Evolutionary conservation across 1,139 yeast genomes (phyloP), one percentile per base, ranked within the genome.

Genomic region (Spathaspora jeffriesii): DNA sequence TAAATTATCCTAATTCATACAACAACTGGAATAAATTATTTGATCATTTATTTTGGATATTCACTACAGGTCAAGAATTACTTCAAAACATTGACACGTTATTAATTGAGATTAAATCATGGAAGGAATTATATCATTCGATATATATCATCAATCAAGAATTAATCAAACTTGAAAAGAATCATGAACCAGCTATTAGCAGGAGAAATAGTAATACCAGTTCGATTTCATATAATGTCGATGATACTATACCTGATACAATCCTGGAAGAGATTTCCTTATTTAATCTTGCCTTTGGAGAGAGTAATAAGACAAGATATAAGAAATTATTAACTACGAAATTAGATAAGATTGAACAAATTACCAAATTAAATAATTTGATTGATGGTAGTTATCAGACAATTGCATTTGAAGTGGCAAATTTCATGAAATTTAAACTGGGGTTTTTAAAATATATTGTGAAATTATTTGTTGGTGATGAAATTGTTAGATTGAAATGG

Each of bases 391-490:
- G 71, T 25, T 88, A 86, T 61, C 92, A 85, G 57, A 57, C 62
- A 3, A 57, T 85, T 10, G 91, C 92, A 0, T 75, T 81, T 43
- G 88, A 84, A 56, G 70, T 85, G 18, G 83, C 85, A 44, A 76
- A 75, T 45, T 84, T 79, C 50, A 64, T 85, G 51, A 71, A 67
- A 47, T 82, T 78, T 61, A 78, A 79, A 55, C 63, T 77, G 1
- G 62, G 63, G 1, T 71, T 79, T 50, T 53, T 79, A 41, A 58
- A 58, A 37, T 64, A 68, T 46, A 69, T 71, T 1, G 56, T 81
- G 22, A 68, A 64, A 45, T 63, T 62, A 44, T 71, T 67, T 50
- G 64, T 67, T 1, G 43, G 40, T n/a, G 50, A 47, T 20, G 56
- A 52, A 32, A 17, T 56, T n/a, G 48, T 46, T 20, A 17, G 40